phyloP scores from a whole-genome alignment of 148 eudicot species.

The Vaccinium corymbosum region DNA sequence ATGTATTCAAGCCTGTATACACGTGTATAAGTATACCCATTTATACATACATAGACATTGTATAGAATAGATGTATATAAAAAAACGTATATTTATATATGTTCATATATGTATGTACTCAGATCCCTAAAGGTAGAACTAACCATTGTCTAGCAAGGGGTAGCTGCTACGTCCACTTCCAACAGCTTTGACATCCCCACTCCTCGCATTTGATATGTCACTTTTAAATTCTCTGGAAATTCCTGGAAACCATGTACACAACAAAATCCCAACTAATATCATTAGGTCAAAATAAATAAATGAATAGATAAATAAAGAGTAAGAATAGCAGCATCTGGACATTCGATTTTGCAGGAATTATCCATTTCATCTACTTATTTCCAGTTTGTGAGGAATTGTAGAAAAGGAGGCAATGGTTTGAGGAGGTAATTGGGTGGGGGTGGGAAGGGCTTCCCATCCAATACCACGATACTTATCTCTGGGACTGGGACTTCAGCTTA shows the following conservation, averaged over 20 bases:
- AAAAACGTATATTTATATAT: background rate
- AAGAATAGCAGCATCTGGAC: slow-evolving; percentile 1
- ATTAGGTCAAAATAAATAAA: background rate
- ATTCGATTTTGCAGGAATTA: background rate
- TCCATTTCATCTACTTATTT: slow-evolving; percentile 11
- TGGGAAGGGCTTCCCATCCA: background rate
- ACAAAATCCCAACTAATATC: background rate
- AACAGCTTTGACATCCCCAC: slow-evolving; percentile 32
- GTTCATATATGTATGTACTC: background rate
- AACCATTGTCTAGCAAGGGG: slow-evolving; percentile 51
- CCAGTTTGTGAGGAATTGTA: background rate
- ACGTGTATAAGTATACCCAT: no score
- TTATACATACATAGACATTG: no score
- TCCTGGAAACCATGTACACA: slow-evolving; percentile 25
- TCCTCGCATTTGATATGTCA: slow-evolving; percentile 35
- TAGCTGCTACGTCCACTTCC: slow-evolving; percentile 43
- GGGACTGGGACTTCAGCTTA: background rate
- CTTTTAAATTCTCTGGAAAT: slow-evolving; percentile 44
- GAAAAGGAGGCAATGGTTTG: background rate
- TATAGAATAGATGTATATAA: background rate
- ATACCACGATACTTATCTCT: background rate
- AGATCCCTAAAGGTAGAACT: slow-evolving; percentile 13
- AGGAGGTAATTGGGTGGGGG: background rate
- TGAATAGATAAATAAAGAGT: background rate
- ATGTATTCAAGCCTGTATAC: background rate